phyloP scores from a whole-genome alignment of 495 filamentous ascomycete genomes.

The Xylaria cubensis region DNA sequence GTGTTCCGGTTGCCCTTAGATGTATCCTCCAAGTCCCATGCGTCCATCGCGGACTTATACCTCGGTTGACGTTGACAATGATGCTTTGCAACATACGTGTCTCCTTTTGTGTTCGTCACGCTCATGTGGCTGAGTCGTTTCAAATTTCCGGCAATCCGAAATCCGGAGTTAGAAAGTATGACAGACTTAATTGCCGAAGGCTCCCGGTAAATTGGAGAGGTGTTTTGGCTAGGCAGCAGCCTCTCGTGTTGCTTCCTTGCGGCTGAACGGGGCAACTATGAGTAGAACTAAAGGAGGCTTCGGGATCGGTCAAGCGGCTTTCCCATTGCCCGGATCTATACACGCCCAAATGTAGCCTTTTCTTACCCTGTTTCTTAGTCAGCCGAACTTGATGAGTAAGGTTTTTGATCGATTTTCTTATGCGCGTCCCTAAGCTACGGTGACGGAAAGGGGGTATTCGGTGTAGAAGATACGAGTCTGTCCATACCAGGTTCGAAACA shows the following conservation, averaged over 20 bases:
- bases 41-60: not conserved
- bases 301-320: not conserved
- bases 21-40: not conserved
- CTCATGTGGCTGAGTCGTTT: slow-evolving; percentile 20
- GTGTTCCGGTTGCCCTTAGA: not conserved
- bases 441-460: not conserved
- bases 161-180: not conserved
- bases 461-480: not conserved
- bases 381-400: not conserved
- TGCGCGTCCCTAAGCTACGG: not conserved
- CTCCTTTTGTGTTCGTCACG: not conserved
- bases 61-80: not conserved
- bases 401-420: not conserved
- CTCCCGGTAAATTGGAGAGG: not conserved
- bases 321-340: not conserved
- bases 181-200: not conserved
- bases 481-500: not conserved
- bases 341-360: not conserved
- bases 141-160: not conserved
- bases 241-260: not conserved
- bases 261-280: not conserved
- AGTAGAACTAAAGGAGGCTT: not conserved
- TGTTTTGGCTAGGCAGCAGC: slow-evolving; percentile 10
- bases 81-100: slow-evolving; percentile 1
- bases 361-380: not conserved